Evolutionary conservation across 495 filamentous ascomycete species (phyloP), one percentile per base, ranked within the genome.

Genomic region (Penicillium flavigenum): DNA sequence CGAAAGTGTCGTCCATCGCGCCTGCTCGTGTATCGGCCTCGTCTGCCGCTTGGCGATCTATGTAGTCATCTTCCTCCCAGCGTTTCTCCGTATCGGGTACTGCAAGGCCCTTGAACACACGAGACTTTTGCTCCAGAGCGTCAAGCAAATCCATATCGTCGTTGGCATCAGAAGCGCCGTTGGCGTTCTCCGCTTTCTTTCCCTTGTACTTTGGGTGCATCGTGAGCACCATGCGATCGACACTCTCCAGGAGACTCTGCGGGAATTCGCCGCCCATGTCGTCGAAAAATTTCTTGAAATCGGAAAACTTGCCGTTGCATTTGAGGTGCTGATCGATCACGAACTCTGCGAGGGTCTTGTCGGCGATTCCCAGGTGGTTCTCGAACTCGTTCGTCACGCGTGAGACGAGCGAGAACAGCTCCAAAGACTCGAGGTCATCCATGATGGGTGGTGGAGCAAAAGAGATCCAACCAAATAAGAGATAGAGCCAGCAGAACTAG

Each of bases 331-430:
- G 89, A 58, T 86, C 89, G 62, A 98, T 96, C 54, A 98, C 82
- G 69, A 95, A 98, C 71, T 98, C 94, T 49, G 94, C 92, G 17
- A 98, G 79, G 1, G 91, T 96, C 76, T 96, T 96, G 69, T 98
- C 93, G 71, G 79, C 88, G 65, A 97, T 86, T 32, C 93, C 91
- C 52, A 98, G 74, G 74, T 98, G 89, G 73, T 98, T 98, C 62
- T 91, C 87, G 43, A 98, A 79, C 76, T 98, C 94, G 31, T 87
- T 91, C 36, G 91, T 96, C 63, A 98, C 90, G 72, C 93, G 96
- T 45, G 90, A 92, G 59, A 98, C 92, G 56, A 98, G 84, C 59
- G 91, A 95, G 57, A 98, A 84, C 59, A 95, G 79, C 77, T 98
- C 94, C 61, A 98, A 85, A 60, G 87, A 88, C 64, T 88, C 85